These are phyloP conservation scores for Limnanthes douglasii DNA, from an alignment of 345 rosid species.

Conservation along the genomic window DNA sequence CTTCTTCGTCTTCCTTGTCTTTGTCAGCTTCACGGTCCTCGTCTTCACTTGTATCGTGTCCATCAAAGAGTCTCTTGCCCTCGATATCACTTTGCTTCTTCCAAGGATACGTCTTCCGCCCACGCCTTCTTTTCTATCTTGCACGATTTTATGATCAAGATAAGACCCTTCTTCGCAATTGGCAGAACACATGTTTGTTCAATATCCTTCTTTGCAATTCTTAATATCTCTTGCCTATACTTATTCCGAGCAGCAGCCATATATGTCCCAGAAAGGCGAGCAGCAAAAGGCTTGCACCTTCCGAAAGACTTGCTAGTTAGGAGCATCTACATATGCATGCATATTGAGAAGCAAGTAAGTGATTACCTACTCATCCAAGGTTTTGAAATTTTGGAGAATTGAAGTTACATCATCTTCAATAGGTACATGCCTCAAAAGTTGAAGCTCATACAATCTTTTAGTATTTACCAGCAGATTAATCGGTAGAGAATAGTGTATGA, in stretches of 20 bases:
- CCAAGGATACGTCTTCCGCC: constrained; percentile 50
- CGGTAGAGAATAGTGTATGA: too few species aligned
- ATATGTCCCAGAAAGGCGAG: constrained; percentile 68
- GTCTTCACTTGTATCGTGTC: constrained; percentile 59
- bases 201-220: constrained; percentile 63
- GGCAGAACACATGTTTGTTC: constrained; percentile 54
- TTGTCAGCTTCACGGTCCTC: constrained; percentile 43
- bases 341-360: constrained; percentile 75
- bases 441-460: constrained; percentile 95
- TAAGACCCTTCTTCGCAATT: constrained; percentile 21
- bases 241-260: constrained; percentile 79
- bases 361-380: constrained; percentile 70
- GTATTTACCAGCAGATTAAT: constrained; percentile 87
- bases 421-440: constrained; percentile 50
- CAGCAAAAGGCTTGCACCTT: constrained; percentile 68
- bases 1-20: constrained; percentile 43
- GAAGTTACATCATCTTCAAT: constrained; percentile 52
- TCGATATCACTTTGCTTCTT: constrained; percentile 47
- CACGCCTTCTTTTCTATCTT: constrained; percentile 59
- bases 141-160: constrained; percentile 3
- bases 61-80: constrained; percentile 82
- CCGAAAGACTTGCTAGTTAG: constrained; percentile 34
- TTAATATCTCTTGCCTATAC: constrained; percentile 52
- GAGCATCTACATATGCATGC: constrained; percentile 63
- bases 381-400: constrained; percentile 43